These are phyloP conservation scores for Cladosporium sp. DNA, from an alignment of 2,329 filamentous ascomycete genomes.

Conservation along the genomic window DNA sequence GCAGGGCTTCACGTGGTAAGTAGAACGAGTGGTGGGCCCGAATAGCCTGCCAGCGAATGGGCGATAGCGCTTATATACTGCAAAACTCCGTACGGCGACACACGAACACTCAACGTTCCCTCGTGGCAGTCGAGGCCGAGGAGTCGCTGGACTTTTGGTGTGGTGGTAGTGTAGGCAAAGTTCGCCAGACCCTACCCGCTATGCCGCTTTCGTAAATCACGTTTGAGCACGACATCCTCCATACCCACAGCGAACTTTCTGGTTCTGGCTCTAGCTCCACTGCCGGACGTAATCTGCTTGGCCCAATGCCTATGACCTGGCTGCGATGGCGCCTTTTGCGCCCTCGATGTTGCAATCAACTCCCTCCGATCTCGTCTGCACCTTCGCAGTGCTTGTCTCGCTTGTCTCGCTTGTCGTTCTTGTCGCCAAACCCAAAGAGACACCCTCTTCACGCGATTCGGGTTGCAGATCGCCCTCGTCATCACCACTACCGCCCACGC, in stretches of 20 bases:
- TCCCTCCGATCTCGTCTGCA: slow-evolving; percentile 6
- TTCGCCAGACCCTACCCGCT: neutral
- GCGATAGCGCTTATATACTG: neutral
- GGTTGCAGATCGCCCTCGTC: neutral
- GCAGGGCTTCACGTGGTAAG: neutral
- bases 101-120: neutral
- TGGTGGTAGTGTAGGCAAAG: neutral
- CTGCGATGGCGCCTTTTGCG: slow-evolving; percentile 15
- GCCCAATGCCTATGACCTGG: slow-evolving; percentile 14
- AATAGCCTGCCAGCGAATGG: neutral
- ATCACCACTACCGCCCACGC: neutral
- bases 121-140: neutral
- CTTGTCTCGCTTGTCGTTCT: slow-evolving; percentile 1
- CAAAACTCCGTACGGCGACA: neutral
- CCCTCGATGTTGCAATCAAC: slow-evolving; percentile 14
- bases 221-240: slow-evolving; percentile 7
- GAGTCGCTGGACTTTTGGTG: neutral
- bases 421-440: slow-evolving; percentile 5
- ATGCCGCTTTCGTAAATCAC: neutral
- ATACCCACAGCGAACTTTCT: slow-evolving; percentile 13
- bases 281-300: slow-evolving; percentile 18
- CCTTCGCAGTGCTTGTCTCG: slow-evolving; percentile 2
- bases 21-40: neutral
- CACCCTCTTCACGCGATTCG: neutral
- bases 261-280: slow-evolving; percentile 13